phyloP scores from a whole-genome alignment of 2,329 filamentous ascomycete genomes.

The Phialophora expanda region DNA sequence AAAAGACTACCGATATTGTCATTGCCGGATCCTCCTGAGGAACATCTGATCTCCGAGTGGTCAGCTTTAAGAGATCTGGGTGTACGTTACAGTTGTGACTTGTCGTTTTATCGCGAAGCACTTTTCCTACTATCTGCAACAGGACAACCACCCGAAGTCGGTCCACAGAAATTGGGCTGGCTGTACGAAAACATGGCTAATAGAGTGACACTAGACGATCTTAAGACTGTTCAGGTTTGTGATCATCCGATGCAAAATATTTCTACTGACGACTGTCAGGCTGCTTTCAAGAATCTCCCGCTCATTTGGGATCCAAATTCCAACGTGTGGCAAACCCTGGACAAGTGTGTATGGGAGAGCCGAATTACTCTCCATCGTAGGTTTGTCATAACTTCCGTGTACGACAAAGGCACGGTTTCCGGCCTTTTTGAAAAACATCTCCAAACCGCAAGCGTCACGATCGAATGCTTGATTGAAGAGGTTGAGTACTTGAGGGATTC shows the following conservation, averaged over 20 bases:
- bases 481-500: slow-evolving; percentile 24
- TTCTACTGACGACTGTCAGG: slow-evolving; percentile 18
- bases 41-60: slow-evolving; percentile 24
- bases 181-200: slow-evolving; percentile 21
- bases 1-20: slow-evolving; percentile 19
- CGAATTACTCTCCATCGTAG: slow-evolving; percentile 21
- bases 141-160: slow-evolving; percentile 11
- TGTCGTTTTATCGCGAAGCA: slow-evolving; percentile 21
- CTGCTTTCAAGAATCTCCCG: slow-evolving; percentile 11
- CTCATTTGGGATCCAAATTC: slow-evolving; percentile 22
- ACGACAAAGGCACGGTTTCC: slow-evolving; percentile 17
- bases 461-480: slow-evolving; percentile 26
- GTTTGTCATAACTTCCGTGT: slow-evolving; percentile 24
- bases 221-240: slow-evolving; percentile 20
- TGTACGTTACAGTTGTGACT: slow-evolving; percentile 12
- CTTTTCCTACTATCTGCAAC: slow-evolving; percentile 11
- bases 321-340: slow-evolving; percentile 18
- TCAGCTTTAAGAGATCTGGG: slow-evolving; percentile 22
- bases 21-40: slow-evolving; percentile 15
- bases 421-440: slow-evolving; percentile 26
- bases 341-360: slow-evolving; percentile 30
- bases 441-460: slow-evolving; percentile 20
- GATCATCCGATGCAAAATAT: slow-evolving; percentile 1
- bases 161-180: slow-evolving; percentile 2
- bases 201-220: slow-evolving; percentile 10